Conservation (phyloP, 1,284 basidiomycete species). For the Leccinum griseonigrum region DNA sequence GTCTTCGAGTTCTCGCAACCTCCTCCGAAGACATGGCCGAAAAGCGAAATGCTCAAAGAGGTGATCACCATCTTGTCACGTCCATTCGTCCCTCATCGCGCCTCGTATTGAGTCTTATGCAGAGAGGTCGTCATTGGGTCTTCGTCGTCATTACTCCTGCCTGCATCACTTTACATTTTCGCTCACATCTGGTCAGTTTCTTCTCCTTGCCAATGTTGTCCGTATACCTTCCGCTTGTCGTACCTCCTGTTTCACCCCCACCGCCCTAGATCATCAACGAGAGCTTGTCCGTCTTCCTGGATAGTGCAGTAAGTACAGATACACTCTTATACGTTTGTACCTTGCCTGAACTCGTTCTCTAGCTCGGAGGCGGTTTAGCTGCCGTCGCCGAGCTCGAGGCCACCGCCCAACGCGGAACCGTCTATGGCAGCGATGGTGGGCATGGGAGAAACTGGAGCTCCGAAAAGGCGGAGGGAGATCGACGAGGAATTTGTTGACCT, state of each 20-base stretch:
- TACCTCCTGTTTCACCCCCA: slow-evolving; percentile 23
- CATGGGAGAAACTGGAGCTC: slow-evolving; percentile 80
- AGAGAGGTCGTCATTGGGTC: slow-evolving; percentile 90
- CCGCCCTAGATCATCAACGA: slow-evolving; percentile 83
- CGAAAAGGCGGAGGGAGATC: slow-evolving; percentile 68
- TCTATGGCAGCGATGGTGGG: slow-evolving; percentile 93
- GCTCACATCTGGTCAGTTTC: slow-evolving; percentile 47
- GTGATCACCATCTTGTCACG: slow-evolving; percentile 32
- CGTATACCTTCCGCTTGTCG: slow-evolving; percentile 27
- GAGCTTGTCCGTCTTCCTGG: slow-evolving; percentile 91
- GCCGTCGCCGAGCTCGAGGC: slow-evolving; percentile 83
- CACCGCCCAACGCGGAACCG: slow-evolving; percentile 90
- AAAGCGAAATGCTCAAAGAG: slow-evolving; percentile 68
- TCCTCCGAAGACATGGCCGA: slow-evolving; percentile 75
- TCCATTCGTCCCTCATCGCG: background rate
- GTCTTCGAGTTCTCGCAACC: slow-evolving; percentile 81
- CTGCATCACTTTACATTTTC: background rate
- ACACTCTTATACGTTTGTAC: background rate
- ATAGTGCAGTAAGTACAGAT: slow-evolving; percentile 66
- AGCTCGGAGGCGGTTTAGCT: slow-evolving; percentile 82
- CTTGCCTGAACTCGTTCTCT: background rate
- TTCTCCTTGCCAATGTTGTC: slow-evolving; percentile 84
- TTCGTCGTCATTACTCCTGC: slow-evolving; percentile 64
- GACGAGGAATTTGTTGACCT: slow-evolving; percentile 79
- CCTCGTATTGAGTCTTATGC: slow-evolving; percentile 74